phyloP scores from a whole-genome alignment of 257 asterid species.

The Lycium barbarum region DNA sequence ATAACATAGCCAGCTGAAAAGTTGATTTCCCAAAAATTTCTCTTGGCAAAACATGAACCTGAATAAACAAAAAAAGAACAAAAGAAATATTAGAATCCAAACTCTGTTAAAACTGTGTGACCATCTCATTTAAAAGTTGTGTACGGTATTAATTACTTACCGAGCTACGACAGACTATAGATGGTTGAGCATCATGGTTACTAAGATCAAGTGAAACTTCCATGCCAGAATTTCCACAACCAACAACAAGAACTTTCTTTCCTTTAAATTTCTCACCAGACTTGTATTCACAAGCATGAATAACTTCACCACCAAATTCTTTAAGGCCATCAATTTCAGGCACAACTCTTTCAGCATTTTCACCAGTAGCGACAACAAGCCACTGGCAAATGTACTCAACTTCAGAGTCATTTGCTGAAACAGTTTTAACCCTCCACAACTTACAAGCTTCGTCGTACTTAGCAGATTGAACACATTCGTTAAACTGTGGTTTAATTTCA shows the following conservation, averaged over 20 bases:
- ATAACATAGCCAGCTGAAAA: conserved; percentile 58
- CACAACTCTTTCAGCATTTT: conserved; percentile 63
- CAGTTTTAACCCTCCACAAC: conserved; percentile 65
- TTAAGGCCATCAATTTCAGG: conserved; percentile 56
- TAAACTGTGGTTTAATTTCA: conserved; percentile 56
- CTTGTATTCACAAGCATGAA: conserved; percentile 38
- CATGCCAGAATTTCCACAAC: conserved; percentile 45
- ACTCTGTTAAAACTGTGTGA: not conserved
- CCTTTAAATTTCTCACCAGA: conserved; percentile 32
- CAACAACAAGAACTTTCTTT: conserved; percentile 36
- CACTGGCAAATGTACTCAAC: conserved; percentile 74
- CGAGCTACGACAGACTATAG: conserved; percentile 42
- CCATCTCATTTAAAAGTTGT: not conserved
- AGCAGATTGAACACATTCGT: conserved; percentile 65
- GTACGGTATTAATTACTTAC: conserved; percentile 30
- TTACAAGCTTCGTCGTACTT: conserved; percentile 59
- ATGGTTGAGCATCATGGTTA: conserved; percentile 34
- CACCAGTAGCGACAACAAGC: conserved; percentile 83
- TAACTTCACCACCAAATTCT: conserved; percentile 25
- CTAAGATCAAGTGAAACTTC: conserved; percentile 40
- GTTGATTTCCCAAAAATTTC: conserved; percentile 68
- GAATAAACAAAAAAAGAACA: conserved; percentile 24
- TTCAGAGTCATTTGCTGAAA: conserved; percentile 28
- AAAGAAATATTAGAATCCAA: not conserved
- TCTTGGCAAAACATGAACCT: conserved; percentile 79